A percentile compares a stretch with the other conserved stretches of the same genome.
Evolutionary conservation across 1,284 basidiomycete genomes (phyloP).

Genomic region (Pisolithus thermaeus): DNA sequence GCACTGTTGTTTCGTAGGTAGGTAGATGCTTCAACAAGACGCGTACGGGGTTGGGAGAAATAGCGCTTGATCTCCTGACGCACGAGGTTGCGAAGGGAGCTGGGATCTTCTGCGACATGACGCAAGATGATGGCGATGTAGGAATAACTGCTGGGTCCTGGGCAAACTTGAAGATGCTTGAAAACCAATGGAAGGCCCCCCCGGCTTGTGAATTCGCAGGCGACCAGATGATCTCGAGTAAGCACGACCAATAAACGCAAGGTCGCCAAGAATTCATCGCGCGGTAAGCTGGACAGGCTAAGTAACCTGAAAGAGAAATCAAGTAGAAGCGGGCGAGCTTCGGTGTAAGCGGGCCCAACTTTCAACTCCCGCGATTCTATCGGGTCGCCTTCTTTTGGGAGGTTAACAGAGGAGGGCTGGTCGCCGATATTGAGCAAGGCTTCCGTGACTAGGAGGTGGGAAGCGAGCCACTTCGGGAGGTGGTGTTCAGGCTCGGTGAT

Average conservation of each 20-base stretch:
- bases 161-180: conserved; percentile 53
- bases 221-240: conserved; percentile 62
- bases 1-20: conserved; percentile 77
- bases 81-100: conserved; percentile 70
- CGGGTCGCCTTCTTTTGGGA: conserved; percentile 66
- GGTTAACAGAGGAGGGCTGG: conserved; percentile 55
- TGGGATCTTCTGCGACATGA: conserved; percentile 81
- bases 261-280: conserved; percentile 76
- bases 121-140: conserved; percentile 86
- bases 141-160: conserved; percentile 68
- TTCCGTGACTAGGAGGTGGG: conserved; percentile 78
- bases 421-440: conserved; percentile 74
- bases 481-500: conserved; percentile 45
- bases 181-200: conserved; percentile 66
- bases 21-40: conserved; percentile 62
- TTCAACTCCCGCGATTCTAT: conserved; percentile 46
- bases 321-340: conserved; percentile 65
- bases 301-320: conserved; percentile 70
- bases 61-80: conserved; percentile 76
- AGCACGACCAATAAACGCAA: conserved; percentile 79
- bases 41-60: conserved; percentile 66
- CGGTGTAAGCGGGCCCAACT: conserved; percentile 54
- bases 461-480: conserved; percentile 79
- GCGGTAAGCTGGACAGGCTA: conserved; percentile 52
- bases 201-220: conserved; percentile 56